Base-by-base conservation (phyloP, 371 early-diverging fungal species). In the Nematocida sp. region DNA sequence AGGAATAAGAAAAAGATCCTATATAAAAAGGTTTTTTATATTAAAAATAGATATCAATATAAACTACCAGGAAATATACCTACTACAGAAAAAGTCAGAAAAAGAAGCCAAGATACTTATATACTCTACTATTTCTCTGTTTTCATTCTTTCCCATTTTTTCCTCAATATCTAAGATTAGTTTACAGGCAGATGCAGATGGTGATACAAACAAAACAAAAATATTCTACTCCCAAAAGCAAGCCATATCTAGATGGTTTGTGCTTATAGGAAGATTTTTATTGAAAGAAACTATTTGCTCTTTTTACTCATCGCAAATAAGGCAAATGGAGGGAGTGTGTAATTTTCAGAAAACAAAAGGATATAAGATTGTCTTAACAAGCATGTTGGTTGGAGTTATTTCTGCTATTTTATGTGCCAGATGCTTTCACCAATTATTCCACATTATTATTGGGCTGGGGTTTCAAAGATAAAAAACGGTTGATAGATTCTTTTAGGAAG, bases 121-220 rank as follows among this genome's bases (percentile, higher is more conserved):
- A 1, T 39, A 50, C 51, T 56, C 61, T 26, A 35, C 20, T 1
- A 11, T 61, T 7, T 25, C 23, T 4, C 9, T 71, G 1, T 9
- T 26, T 45, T 28, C 13, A 20, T 59, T 23, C 0, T 9, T 61
- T 2, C 75, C 61, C 2, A 25, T 5, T 45, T 9, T 61, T 16
- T 9, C 20, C 9, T 3, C n/a, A 20, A 71, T 71, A 11, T 71
- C 75, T 16, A 71, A 63, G 61, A 30, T 71, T 16, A 47, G 39
- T 42, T 9, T 57, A 23, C 33, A 63, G 45, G 2, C 9, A 33
- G 30, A 35, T 2, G 25, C 47, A 25, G 50, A 63, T 11, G 11
- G 25, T 33, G 30, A 5, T 0, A 42, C 56, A 45, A n/a, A 9
- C 0, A 47, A 9, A 9, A 54, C 54, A 9, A 54, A 54, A 16